Percentiles rank a stretch among this genome's conserved stretches.
phyloP scores from a whole-genome alignment of 306 rosid species.

The Purshia tridentata region DNA sequence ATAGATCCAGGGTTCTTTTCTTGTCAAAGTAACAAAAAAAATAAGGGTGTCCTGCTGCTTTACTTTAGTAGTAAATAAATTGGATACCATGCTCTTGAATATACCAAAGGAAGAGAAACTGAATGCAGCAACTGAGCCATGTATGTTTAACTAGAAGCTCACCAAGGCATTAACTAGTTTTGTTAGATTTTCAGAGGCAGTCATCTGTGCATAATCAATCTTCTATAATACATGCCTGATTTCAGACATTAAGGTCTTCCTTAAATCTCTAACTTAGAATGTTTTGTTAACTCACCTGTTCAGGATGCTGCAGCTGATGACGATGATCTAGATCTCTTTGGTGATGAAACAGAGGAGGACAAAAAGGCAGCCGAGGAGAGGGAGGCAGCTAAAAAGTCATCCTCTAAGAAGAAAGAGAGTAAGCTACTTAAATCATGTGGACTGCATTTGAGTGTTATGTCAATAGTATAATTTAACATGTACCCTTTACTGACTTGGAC shows the following conservation, averaged over 20 bases:
- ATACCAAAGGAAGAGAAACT: not conserved
- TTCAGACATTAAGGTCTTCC: not conserved
- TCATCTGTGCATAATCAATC: too few relatives aligned
- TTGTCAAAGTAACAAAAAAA: too few relatives aligned
- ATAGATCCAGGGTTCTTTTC: too few relatives aligned
- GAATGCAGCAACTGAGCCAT: too few relatives aligned
- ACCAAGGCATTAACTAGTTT: too few relatives aligned
- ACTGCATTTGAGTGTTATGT: not conserved
- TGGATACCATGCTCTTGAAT: not conserved
- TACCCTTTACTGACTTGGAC: too few relatives aligned
- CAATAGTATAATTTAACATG: too few relatives aligned
- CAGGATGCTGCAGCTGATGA: constrained; percentile 63
- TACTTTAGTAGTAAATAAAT: not conserved
- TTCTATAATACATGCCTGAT: too few relatives aligned
- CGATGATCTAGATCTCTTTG: constrained; percentile 82
- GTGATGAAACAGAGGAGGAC: constrained; percentile 91
- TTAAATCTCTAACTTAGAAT: not conserved
- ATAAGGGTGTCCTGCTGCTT: not conserved
- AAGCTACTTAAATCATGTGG: constrained; percentile 5
- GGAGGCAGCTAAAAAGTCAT: constrained; percentile 68
- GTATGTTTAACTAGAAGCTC: too few relatives aligned
- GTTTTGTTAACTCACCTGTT: constrained; percentile 6
- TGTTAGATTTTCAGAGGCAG: too few relatives aligned
- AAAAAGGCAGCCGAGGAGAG: constrained; percentile 84
- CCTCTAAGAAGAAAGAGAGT: constrained; percentile 92